Base-by-base conservation (phyloP, 257 asterid genomes). In the Knoxia roxburghii region DNA sequence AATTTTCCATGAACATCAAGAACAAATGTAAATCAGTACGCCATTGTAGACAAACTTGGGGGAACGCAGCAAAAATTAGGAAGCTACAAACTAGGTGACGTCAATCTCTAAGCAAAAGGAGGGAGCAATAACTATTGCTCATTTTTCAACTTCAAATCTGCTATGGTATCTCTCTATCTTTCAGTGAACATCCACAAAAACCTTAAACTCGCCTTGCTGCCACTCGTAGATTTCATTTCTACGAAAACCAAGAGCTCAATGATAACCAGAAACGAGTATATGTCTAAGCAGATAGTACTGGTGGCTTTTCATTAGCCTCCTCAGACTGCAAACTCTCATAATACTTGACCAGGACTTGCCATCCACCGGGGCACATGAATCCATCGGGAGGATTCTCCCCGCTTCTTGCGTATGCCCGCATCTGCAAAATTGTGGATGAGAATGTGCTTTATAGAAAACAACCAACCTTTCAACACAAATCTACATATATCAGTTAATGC, bases 321-420 rank as follows among this genome's bases (percentile, higher is more conserved):
- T 85, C 88, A 26, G 89, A 82, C 72, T 87, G 95, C 81, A 89
- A 76, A 77, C 96, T 84, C 76, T 80, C 80, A 6, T 90, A 90
- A 81, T 87, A 87, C 72, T 72, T 83, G 58, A 89, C 95, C 87
- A 87, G 54, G 27, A 87, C 95, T 61, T 87, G 70, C 95, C 97
- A 89, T 70, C 97, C 97, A 3, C 88, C 78, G 0, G 91, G 94
- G 58, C 97, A 85, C 97, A 87, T 90, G 43, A 90, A 90, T 24
- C 95, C 97, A 62, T 87, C 87, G 0, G 95, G 95, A 17, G 95
- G 97, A 70, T 82, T 84, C 75, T 90, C 95, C 9, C 94, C 94
- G 0, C 40, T 87, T 77, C 85, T 85, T 32, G 97, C 97, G 53
- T 40, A 86, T 7, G 91, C 70, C 39, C 97, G 75, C 95, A 90